These are phyloP conservation scores for Coemansia aciculifera DNA, from an alignment of 192 early-diverging fungal species.

Conservation along the genomic window DNA sequence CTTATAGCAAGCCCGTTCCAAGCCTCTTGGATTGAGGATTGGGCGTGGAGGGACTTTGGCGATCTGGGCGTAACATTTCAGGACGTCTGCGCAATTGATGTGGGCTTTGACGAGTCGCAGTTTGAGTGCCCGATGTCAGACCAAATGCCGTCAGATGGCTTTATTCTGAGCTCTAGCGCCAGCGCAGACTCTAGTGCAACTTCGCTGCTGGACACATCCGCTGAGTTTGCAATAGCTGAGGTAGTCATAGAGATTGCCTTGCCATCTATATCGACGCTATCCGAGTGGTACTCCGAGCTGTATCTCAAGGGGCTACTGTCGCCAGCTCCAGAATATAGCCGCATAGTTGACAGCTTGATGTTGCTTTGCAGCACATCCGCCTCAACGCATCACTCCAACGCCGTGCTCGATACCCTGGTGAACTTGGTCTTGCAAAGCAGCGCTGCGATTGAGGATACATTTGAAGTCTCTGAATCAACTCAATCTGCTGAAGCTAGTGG, in stretches of 20 bases:
- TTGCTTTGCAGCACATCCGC: not conserved
- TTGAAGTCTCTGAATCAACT: conserved; percentile 2
- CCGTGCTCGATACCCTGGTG: not conserved
- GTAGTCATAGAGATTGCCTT: not conserved
- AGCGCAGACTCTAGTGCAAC: not conserved
- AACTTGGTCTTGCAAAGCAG: conserved; percentile 14
- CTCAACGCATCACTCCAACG: not conserved
- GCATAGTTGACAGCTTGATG: not conserved
- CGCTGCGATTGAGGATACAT: conserved; percentile 27
- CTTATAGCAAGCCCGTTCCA: conserved; percentile 7
- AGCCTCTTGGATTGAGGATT: conserved; percentile 37
- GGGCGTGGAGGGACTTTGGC: conserved; percentile 11
- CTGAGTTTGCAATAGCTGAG: not conserved
- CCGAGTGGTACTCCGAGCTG: conserved; percentile 30
- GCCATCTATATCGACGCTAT: conserved; percentile 7
- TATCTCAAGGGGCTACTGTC: conserved; percentile 24
- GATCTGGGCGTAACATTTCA: conserved; percentile 11
- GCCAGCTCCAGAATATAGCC: conserved; percentile 5
- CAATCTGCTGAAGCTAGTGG: not conserved
- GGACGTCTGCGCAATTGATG: conserved; percentile 20
- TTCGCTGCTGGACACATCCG: not conserved
- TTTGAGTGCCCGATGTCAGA: not conserved
- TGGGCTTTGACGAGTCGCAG: conserved; percentile 18
- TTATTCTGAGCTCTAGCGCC: not conserved
- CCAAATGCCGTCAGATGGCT: not conserved